Percentiles rank a stretch among this genome's conserved stretches.
Conservation (phyloP, 495 filamentous ascomycete species). For the Penicillium canescens region DNA sequence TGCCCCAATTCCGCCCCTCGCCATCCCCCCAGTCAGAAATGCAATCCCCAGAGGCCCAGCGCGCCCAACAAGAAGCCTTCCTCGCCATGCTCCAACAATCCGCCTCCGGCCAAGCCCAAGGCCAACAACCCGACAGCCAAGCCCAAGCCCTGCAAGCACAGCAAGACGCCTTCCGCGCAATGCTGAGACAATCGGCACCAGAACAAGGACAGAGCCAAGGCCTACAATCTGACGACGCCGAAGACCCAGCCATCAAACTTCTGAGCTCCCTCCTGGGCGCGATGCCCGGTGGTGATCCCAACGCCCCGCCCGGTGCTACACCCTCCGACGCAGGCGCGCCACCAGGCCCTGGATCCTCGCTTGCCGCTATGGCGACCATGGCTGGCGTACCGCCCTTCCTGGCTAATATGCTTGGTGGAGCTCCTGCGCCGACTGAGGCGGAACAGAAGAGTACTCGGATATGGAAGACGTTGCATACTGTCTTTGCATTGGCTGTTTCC, state of each 20-base stretch:
- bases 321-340: constrained; percentile 14
- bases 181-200: constrained; percentile 39
- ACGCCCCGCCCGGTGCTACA: constrained; percentile 34
- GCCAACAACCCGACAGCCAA: constrained; percentile 33
- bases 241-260: constrained; percentile 64
- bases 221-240: constrained; percentile 31
- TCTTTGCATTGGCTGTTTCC: constrained; percentile 70
- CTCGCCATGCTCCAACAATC: constrained; percentile 43
- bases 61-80: constrained; percentile 45
- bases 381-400: constrained; percentile 48
- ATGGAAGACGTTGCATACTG: constrained; percentile 75
- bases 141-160: constrained; percentile 31
- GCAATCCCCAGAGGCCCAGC: constrained; percentile 26
- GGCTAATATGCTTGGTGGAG: constrained; percentile 37
- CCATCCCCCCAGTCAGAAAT: constrained; percentile 19
- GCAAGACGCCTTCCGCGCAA: constrained; percentile 45
- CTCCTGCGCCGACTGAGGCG: constrained; percentile 33
- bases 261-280: constrained; percentile 60
- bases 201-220: constrained; percentile 32
- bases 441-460: constrained; percentile 52
- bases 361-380: constrained; percentile 34
- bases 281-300: constrained; percentile 30
- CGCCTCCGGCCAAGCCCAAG: constrained; percentile 27
- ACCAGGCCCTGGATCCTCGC: constrained; percentile 21
- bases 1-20: constrained; percentile 20